Evolutionary conservation across 805 yeast genomes (phyloP), one percentile per base, ranked within the genome.

Genomic region (Metschnikowia colocasiae): DNA sequence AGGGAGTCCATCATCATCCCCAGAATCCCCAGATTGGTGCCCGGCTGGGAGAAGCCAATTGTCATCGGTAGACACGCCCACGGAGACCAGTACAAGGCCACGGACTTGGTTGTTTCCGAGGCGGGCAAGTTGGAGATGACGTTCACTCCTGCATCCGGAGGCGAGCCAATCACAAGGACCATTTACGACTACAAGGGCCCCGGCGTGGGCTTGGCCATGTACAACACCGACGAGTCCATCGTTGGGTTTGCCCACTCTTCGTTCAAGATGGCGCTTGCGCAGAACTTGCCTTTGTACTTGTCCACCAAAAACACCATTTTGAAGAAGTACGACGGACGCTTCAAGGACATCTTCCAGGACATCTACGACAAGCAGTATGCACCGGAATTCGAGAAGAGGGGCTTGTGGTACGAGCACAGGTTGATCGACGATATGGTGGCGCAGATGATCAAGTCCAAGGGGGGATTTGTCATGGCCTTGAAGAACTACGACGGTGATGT

Each of bases 401-500:
- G 90, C n/a, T 86, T 91, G 67, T 90, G 95, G 95, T 91, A 87
- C 69, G 97, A 92, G 73, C 98, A 92, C 74, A 82, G 98, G 60
- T 76, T 92, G 58, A 92, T 92, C 58, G 98, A 92, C 70, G 98
- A 92, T 67, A 92, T 92, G 98, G 98, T 92, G 43, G 98, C 98
- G 19, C 97, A 92, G 75, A 91, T 92, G 97, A 75, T 92, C 67
- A 92, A 92, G 75, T 88, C 97, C 39, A 82, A 80, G 63, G 98
- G 98, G 61, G 97, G 98, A 5, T 92, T 76, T 68, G 85, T 92
- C 60, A 87, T 92, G 70, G 98, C 98, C 40, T 81, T 92, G 85
- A 92, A 92, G 77, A 92, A 92, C 75, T 92, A 92, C 71, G 98
- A 92, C 67, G 98, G 98, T 68, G 98, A 92, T 66, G 98, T 92